These are phyloP conservation scores for Helotiales sp. DNA, from an alignment of 2,329 filamentous ascomycete species.

Conservation along the genomic window DNA sequence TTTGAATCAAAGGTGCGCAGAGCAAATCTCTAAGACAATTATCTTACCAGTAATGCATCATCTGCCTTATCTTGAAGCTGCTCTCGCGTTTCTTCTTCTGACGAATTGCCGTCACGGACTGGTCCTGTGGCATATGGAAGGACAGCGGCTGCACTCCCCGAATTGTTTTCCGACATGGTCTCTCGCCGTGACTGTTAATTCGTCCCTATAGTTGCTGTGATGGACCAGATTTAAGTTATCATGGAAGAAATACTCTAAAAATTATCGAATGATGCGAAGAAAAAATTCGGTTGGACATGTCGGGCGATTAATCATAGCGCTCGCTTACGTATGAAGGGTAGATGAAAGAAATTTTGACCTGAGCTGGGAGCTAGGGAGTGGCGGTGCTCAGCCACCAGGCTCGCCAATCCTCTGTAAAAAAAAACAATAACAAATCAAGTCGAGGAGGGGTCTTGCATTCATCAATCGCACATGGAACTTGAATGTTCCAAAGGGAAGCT, in stretches of 20 bases:
- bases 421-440: too few species aligned
- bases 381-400: too few species aligned
- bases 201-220: background rate
- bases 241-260: background rate
- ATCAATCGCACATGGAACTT: too few species aligned
- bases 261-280: background rate
- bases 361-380: too few species aligned
- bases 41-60: background rate
- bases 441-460: too few species aligned
- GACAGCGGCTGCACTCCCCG: background rate
- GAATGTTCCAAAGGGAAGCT: too few species aligned
- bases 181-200: background rate
- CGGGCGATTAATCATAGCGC: slow-evolving; percentile 1
- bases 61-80: slow-evolving; percentile 5
- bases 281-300: background rate
- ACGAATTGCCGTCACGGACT: background rate
- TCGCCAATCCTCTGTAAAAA: too few species aligned
- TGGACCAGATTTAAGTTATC: background rate
- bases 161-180: background rate
- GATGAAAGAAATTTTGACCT: too few species aligned
- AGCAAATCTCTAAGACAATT: background rate
- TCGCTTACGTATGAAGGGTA: too few species aligned
- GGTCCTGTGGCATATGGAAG: background rate
- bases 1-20: background rate
- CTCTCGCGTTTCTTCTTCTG: background rate